Percentiles rank a stretch among this genome's conserved stretches.
phyloP scores from a whole-genome alignment of 2,329 filamentous ascomycete genomes.

The Ceratocystis albifundus region DNA sequence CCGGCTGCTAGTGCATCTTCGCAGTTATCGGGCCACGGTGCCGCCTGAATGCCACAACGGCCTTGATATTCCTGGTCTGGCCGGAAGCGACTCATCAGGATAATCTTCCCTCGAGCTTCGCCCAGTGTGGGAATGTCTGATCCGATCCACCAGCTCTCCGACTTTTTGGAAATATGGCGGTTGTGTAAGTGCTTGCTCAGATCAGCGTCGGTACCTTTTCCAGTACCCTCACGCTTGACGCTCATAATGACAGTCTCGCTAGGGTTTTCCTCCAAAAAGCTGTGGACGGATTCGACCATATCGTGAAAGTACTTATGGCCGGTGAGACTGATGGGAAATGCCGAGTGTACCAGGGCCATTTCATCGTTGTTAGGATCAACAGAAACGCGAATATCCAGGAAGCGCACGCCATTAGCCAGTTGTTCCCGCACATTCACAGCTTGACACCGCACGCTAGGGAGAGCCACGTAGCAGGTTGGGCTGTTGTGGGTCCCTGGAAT shows the following conservation, averaged over 20 bases:
- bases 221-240: constrained; percentile 82
- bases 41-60: constrained; percentile 47
- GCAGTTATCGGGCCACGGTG: constrained; percentile 78
- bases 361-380: constrained; percentile 46
- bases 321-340: constrained; percentile 76
- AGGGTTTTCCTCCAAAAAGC: constrained; percentile 66
- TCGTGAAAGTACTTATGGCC: constrained; percentile 68
- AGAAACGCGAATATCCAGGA: constrained; percentile 77
- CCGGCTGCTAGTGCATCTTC: constrained; percentile 58
- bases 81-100: constrained; percentile 71
- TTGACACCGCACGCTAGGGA: constrained; percentile 90
- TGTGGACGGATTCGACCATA: constrained; percentile 57
- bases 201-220: constrained; percentile 66
- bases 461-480: constrained; percentile 68
- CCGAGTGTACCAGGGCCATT: constrained; percentile 75
- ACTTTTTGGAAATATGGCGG: constrained; percentile 52
- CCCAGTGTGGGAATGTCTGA: constrained; percentile 67
- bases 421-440: constrained; percentile 65
- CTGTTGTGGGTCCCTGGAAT: constrained; percentile 96
- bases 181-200: constrained; percentile 61
- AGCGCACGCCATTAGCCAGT: constrained; percentile 80
- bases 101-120: constrained; percentile 67
- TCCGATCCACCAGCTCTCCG: constrained; percentile 64
- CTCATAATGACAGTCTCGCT: constrained; percentile 76
- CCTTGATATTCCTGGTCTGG: constrained; percentile 45